phyloP scores from a whole-genome alignment of 148 eudicot species.

The Rhododendron ferrugineum region DNA sequence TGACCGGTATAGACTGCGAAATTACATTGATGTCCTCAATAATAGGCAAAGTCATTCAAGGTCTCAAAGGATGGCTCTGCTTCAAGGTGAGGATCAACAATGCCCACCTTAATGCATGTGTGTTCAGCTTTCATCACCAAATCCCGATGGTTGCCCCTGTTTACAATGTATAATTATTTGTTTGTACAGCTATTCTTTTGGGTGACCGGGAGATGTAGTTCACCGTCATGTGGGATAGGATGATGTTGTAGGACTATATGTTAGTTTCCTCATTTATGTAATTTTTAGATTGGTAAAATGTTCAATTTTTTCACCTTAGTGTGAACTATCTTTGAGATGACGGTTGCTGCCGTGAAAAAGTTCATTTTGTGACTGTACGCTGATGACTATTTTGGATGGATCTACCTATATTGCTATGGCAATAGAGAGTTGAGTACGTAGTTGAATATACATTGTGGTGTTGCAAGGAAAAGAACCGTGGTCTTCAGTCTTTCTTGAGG shows the following conservation, averaged over 20 bases:
- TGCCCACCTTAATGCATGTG: conserved; percentile 22
- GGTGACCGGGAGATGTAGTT: conserved; percentile 27
- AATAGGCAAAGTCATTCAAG: conserved; percentile 73
- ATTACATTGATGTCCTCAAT: conserved; percentile 59
- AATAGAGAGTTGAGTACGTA: background rate
- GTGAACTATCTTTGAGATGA: background rate
- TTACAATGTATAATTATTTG: conserved; percentile 42
- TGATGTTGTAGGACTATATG: conserved; percentile 20
- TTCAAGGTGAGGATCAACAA: conserved; percentile 46
- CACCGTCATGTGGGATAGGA: conserved; percentile 18
- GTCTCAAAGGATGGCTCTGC: conserved; percentile 65
- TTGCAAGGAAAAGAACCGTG: background rate
- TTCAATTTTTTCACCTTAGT: background rate
- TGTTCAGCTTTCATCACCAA: conserved; percentile 9
- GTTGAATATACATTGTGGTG: background rate
- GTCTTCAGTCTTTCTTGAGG: background rate
- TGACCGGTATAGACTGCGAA: conserved; percentile 67
- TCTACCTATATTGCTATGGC: background rate
- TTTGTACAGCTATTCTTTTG: conserved; percentile 70
- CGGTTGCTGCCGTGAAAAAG: background rate
- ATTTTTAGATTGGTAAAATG: background rate
- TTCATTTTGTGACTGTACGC: background rate
- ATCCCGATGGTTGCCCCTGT: conserved; percentile 20
- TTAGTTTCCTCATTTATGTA: conserved; percentile 15
- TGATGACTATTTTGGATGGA: background rate